Conservation (phyloP, 1,139 yeast species). For the Kluyveromyces marxianus region DNA sequence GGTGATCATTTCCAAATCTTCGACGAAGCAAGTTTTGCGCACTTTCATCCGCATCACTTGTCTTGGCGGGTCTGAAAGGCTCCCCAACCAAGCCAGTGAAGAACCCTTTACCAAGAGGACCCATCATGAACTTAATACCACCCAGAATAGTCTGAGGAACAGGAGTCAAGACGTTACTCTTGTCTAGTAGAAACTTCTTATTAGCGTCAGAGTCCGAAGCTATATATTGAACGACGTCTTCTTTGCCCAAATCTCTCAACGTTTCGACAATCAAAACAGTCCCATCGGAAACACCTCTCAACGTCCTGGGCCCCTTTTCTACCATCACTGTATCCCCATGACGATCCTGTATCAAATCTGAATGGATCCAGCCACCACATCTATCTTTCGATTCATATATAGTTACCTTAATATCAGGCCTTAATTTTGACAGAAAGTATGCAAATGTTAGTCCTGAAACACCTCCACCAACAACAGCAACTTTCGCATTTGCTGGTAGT, state of each 20-base stretch:
- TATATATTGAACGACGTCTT: constrained; percentile 43
- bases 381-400: constrained; percentile 49
- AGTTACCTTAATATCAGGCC: constrained; percentile 65
- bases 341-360: constrained; percentile 31
- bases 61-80: constrained; percentile 27
- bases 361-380: constrained; percentile 77
- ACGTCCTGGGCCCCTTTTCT: constrained; percentile 72
- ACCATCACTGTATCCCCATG: constrained; percentile 32
- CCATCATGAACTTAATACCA: constrained; percentile 37
- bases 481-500: constrained; percentile 34
- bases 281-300: constrained; percentile 64
- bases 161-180: constrained; percentile 37
- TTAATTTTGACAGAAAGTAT: constrained; percentile 56
- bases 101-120: constrained; percentile 40
- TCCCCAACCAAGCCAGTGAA: constrained; percentile 33
- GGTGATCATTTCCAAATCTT: constrained; percentile 49
- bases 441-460: constrained; percentile 78
- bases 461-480: constrained; percentile 81
- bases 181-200: constrained; percentile 49
- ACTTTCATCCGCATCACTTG: constrained; percentile 50
- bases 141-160: constrained; percentile 39
- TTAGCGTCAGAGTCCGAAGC: constrained; percentile 47
- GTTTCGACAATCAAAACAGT: constrained; percentile 55
- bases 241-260: constrained; percentile 38
- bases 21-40: constrained; percentile 60